Evolutionary conservation across 2,329 filamentous ascomycete species (phyloP), one percentile per base, ranked within the genome.

Genomic region (Xylaria sp.): DNA sequence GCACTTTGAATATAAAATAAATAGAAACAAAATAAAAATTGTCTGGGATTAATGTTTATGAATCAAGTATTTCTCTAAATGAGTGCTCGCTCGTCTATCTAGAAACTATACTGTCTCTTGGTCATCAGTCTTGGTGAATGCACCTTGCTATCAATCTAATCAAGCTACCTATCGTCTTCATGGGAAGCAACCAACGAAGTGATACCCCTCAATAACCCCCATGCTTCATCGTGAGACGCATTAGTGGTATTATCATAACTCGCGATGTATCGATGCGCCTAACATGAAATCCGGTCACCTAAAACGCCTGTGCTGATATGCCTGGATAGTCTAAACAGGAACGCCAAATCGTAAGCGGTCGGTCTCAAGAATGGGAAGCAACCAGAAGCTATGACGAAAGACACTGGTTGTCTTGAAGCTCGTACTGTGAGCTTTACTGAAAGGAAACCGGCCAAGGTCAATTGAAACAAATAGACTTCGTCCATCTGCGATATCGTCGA

Each of bases 301-400:
- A n/a, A 41, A 68, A 71, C 69, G 63, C 69, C 69, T 58, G 49
- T 68, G 69, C 66, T 71, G 52, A 62, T 63, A 71, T 71, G 69
- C 69, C 56, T 58, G 33, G n/a, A 59, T 46, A 62, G 63, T 71
- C 66, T 71, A 71, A 64, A 55, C 51, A 64, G 51, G 49, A 54
- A 61, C 51, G 39, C 58, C n/a, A 64, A 69, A 59, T 36, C 43
- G 54, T 46, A 51, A 23, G 51, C 59, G n/a, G 49, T 20, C 41
- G n/a, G 56, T 56, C 66, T 57, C 18, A 51, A 55, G 23, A 51
- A 62, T 12, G 31, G 15, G 18, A 62, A 49, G 43, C 51, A 10
- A 39, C 5, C 6, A 59, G 62, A 49, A 25, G 31, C 41, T 12
- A 57, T 48, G 20, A 15, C 41, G 36, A 12, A 25, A 56, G 55